Evolutionary conservation across 2,329 filamentous ascomycete species (phyloP).

Genomic region (Magnaporthiopsis rhizophila): DNA sequence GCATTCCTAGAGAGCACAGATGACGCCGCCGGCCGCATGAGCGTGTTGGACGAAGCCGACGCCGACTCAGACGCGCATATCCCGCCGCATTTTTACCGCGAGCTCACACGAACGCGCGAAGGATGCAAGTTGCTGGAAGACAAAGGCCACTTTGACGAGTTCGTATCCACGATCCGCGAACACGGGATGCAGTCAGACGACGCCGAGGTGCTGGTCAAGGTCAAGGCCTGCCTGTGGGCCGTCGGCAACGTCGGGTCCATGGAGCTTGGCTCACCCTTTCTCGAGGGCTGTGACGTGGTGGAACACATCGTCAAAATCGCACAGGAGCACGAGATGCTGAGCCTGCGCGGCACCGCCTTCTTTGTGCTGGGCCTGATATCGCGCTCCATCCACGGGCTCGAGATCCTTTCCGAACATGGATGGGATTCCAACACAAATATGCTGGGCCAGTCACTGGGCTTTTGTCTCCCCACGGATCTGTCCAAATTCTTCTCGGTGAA

Average conservation of each 20-base stretch:
- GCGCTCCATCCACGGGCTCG: conserved; percentile 81
- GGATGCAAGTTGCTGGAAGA: conserved; percentile 83
- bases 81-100: conserved; percentile 96
- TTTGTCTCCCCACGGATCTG: conserved; percentile 77
- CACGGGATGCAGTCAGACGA: conserved; percentile 81
- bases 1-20: conserved; percentile 48
- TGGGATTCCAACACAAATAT: conserved; percentile 89
- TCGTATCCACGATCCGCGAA: conserved; percentile 79
- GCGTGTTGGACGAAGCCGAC: conserved; percentile 48
- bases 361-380: conserved; percentile 93
- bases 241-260: conserved; percentile 97
- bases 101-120: conserved; percentile 85
- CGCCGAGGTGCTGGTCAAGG: conserved; percentile 76
- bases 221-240: conserved; percentile 96
- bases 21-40: conserved; percentile 44
- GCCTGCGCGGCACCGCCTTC: conserved; percentile 88
- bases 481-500: conserved; percentile 67
- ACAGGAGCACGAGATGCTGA: conserved; percentile 81
- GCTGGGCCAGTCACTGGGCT: conserved; percentile 74
- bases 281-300: conserved; percentile 85
- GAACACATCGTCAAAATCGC: conserved; percentile 82
- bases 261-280: conserved; percentile 90
- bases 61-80: conserved; percentile 55
- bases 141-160: conserved; percentile 95
- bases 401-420: conserved; percentile 80